phyloP scores from a whole-genome alignment of 352 stramenopile species.

The Phytophthora europaea region DNA sequence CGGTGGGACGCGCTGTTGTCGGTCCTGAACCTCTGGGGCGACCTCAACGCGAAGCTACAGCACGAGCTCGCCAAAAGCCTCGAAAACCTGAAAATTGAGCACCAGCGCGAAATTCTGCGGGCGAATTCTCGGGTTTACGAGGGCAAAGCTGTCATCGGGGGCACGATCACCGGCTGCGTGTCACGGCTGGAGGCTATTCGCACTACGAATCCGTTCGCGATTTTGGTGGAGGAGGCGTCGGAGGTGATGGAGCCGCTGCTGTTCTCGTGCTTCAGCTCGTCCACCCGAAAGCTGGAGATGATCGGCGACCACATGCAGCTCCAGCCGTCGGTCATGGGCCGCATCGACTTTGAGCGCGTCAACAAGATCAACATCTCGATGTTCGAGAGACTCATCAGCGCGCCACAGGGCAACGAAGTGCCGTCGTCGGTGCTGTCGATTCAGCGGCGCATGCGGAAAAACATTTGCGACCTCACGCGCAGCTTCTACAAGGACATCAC shows the following conservation, averaged over 20 bases:
- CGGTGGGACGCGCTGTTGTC: constrained; percentile 60
- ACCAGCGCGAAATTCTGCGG: constrained; percentile 72
- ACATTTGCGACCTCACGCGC: constrained; percentile 89
- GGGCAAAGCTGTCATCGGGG: constrained; percentile 86
- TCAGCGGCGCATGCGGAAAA: constrained; percentile 89
- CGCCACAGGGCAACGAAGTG: constrained; percentile 66
- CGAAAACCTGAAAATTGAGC: constrained; percentile 53
- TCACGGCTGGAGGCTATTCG: constrained; percentile 84
- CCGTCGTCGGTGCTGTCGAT: constrained; percentile 87
- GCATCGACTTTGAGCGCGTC: constrained; percentile 85
- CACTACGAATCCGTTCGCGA: constrained; percentile 86
- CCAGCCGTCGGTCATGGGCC: constrained; percentile 84
- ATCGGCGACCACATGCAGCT: constrained; percentile 92
- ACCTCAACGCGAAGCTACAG: constrained; percentile 37
- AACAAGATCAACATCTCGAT: constrained; percentile 93
- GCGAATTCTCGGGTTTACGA: constrained; percentile 84
- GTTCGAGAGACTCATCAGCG: constrained; percentile 90
- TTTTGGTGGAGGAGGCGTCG: constrained; percentile 89
- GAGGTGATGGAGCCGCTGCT: constrained; percentile 91
- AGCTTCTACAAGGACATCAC: constrained; percentile 86
- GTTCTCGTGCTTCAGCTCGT: constrained; percentile 86
- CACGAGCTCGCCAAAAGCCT: constrained; percentile 33
- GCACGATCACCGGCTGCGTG: constrained; percentile 91
- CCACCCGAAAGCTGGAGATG: constrained; percentile 90
- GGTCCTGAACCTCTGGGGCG: constrained; percentile 32